Conservation (phyloP, 768 basidiomycete genomes). For the Collybia nuda region DNA sequence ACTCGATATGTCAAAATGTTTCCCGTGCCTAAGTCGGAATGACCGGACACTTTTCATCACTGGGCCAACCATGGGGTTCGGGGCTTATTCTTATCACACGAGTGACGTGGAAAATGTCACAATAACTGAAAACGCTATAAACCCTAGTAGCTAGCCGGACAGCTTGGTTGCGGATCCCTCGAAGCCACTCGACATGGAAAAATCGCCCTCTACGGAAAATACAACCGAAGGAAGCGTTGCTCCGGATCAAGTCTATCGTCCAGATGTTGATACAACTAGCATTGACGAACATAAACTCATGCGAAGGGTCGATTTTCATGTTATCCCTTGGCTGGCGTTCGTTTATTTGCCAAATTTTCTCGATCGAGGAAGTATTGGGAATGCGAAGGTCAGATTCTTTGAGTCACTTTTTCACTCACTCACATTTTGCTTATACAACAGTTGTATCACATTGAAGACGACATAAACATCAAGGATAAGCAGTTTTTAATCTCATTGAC, state of each 20-base stretch:
- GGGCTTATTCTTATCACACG: slow-evolving; percentile 13
- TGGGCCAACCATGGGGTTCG: slow-evolving; percentile 8
- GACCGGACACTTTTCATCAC: slow-evolving; percentile 2
- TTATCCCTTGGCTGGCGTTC: slow-evolving; percentile 76
- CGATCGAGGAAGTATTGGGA: slow-evolving; percentile 67
- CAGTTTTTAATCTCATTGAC: slow-evolving; percentile 71
- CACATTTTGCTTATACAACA: slow-evolving; percentile 17
- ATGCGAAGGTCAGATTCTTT: slow-evolving; percentile 53
- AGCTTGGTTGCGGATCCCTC: neutral
- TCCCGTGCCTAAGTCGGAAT: slow-evolving; percentile 7
- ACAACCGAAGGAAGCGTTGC: slow-evolving; percentile 14
- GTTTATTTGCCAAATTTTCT: slow-evolving; percentile 78
- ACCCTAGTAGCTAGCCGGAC: slow-evolving; percentile 6
- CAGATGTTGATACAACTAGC: slow-evolving; percentile 49
- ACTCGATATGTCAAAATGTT: slow-evolving; percentile 7
- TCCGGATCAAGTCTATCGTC: slow-evolving; percentile 37
- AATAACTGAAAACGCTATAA: slow-evolving; percentile 13
- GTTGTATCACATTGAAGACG: slow-evolving; percentile 58
- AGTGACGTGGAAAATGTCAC: slow-evolving; percentile 21
- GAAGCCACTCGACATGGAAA: slow-evolving; percentile 15
- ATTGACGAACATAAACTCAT: slow-evolving; percentile 57
- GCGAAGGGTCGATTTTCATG: slow-evolving; percentile 60
- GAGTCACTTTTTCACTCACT: neutral
- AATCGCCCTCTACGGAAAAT: slow-evolving; percentile 7
- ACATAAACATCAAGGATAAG: slow-evolving; percentile 58